These are phyloP conservation scores for Vaccinium macrocarpon DNA, from an alignment of 148 eudicot species.

Conservation along the genomic window DNA sequence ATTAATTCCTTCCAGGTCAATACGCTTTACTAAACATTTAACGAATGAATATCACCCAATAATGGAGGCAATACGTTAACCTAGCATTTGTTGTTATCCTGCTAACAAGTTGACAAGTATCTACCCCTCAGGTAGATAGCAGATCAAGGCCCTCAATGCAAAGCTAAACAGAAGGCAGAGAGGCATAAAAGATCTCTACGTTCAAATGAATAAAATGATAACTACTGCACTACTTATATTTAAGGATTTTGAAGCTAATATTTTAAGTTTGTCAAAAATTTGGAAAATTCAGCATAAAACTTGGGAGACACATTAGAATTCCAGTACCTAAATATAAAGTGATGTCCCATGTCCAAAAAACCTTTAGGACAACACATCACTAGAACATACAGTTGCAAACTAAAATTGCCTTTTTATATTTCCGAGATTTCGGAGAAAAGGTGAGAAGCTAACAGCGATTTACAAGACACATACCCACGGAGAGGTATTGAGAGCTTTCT, in stretches of 20 bases:
- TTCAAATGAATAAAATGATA: neutral
- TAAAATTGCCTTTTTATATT: neutral
- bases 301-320: slow-evolving; percentile 2
- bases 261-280: neutral
- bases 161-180: neutral
- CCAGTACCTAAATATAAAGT: slow-evolving; percentile 7
- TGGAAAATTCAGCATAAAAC: slow-evolving; percentile 1
- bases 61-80: neutral
- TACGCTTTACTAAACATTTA: neutral
- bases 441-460: slow-evolving; percentile 8
- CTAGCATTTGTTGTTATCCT: neutral
- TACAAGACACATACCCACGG: slow-evolving; percentile 74
- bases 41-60: neutral
- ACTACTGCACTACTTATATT: neutral
- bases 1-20: neutral
- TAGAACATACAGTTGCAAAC: neutral
- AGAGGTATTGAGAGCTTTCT: slow-evolving; percentile 62
- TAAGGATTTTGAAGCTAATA: neutral
- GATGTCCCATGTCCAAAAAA: neutral
- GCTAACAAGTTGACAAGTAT: neutral
- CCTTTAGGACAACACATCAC: neutral
- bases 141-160: neutral
- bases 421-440: slow-evolving; percentile 2
- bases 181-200: neutral
- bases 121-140: neutral